Percentiles rank a stretch among this genome's conserved stretches.
Evolutionary conservation across 2,329 filamentous ascomycete genomes (phyloP).

Genomic region (Hypomyces rosellus): DNA sequence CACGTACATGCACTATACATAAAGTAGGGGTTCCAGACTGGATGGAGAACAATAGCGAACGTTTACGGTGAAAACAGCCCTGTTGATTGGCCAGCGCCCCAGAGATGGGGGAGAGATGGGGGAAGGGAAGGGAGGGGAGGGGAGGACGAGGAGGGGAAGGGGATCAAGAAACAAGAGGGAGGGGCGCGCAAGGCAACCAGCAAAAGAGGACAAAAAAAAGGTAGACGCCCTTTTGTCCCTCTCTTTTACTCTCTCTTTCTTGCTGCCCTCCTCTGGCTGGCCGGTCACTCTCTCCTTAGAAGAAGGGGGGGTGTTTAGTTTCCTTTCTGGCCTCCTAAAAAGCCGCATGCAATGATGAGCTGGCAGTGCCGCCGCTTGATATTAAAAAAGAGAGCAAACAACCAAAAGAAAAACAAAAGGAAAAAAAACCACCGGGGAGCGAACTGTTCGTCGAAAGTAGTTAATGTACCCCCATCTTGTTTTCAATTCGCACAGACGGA

Average conservation of each 20-base stretch:
- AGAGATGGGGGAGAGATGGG: not conserved
- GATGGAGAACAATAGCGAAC: slow-evolving; percentile 7
- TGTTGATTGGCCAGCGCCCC: slow-evolving; percentile 6
- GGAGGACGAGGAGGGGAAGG: too few species aligned
- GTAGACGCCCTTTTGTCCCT: slow-evolving; percentile 8
- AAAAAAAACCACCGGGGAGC: slow-evolving; percentile 4
- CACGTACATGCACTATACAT: too few species aligned
- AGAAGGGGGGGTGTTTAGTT: not conserved
- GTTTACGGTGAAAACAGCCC: slow-evolving; percentile 11
- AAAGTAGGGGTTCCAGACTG: slow-evolving; percentile 6
- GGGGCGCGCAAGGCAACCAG: slow-evolving; percentile 11
- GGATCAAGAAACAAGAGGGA: not conserved
- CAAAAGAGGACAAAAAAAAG: slow-evolving; percentile 7
- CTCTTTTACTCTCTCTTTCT: too few species aligned
- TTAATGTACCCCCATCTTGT: too few species aligned
- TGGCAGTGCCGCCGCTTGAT: slow-evolving; percentile 58
- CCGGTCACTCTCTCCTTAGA: not conserved
- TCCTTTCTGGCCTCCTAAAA: slow-evolving; percentile 15
- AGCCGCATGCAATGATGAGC: slow-evolving; percentile 69
- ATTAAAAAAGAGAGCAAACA: slow-evolving; percentile 13
- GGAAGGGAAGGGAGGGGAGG: too few species aligned
- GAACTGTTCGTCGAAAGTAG: slow-evolving; percentile 5
- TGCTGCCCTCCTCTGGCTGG: not conserved
- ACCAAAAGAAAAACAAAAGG: not conserved
- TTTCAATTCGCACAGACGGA: too few species aligned